phyloP scores from a whole-genome alignment of 345 rosid genomes.

The Passiflora organensis region DNA sequence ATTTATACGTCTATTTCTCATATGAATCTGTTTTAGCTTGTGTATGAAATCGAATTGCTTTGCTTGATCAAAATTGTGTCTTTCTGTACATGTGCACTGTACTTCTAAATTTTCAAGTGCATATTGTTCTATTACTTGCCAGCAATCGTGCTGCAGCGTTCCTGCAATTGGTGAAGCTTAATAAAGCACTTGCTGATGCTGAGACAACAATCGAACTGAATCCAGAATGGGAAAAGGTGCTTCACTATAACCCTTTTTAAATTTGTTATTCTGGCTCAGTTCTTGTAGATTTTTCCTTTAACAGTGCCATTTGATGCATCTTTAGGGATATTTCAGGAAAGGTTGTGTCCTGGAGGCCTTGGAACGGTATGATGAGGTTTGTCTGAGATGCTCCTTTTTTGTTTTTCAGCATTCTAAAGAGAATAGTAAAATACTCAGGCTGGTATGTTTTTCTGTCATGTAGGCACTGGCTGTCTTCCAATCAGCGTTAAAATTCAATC shows the following conservation, averaged over 20 bases:
- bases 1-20: too few relatives aligned
- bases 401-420: neutral
- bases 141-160: conserved; percentile 99
- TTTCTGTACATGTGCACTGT: neutral
- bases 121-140: conserved; percentile 14
- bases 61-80: neutral
- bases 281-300: conserved; percentile 1
- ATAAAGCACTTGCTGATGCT: conserved; percentile 88
- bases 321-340: conserved; percentile 91
- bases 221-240: conserved; percentile 92
- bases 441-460: conserved; percentile 6
- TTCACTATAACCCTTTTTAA: conserved; percentile 6
- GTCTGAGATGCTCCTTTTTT: conserved; percentile 8
- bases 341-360: conserved; percentile 93
- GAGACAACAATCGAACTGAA: conserved; percentile 76
- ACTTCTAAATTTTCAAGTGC: neutral
- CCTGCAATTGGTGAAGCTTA: conserved; percentile 79
- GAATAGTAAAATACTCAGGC: neutral
- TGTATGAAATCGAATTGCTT: too few relatives aligned
- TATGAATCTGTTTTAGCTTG: too few relatives aligned
- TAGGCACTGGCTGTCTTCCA: conserved; percentile 81
- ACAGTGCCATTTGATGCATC: conserved; percentile 12
- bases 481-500: conserved; percentile 63
- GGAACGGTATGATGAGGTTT: conserved; percentile 87
- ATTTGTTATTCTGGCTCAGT: neutral